Evolutionary conservation across 2,329 filamentous ascomycete genomes (phyloP), one percentile per base, ranked within the genome.

Genomic region (Ascochyta fabae): DNA sequence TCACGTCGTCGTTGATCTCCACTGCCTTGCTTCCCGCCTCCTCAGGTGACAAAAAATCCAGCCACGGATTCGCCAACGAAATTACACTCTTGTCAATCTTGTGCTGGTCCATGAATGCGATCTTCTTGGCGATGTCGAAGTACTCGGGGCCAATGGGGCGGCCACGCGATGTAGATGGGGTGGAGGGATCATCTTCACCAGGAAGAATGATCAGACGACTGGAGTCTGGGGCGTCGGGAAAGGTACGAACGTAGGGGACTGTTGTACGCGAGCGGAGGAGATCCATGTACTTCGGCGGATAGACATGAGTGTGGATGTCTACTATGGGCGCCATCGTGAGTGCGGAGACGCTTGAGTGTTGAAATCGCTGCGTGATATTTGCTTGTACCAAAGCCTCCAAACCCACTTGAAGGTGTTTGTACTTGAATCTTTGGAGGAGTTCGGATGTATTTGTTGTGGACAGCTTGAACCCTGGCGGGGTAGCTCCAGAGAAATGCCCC

Each of bases 41-140:
- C 4, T 79, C 73, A 0, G 85, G 72, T 0, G 80, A 75, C 0
- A 96, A 77, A 71, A 96, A 97, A 76, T 97, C 93, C 2, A 97
- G 83, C 93, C 93, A 97, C 0, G 93, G 93, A 70, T 97, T 97
- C 13, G 93, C 93, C 22, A 96, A 86, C 0, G 91, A 95, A 60
- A 97, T 86, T 46, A 96, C 90, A 1, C 90, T 95, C 61, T 89
- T 86, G 74, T 89, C 84, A 72, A 97, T 96, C 48, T 80, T 80
- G 77, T 97, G 93, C 15, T 82, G 84, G 73, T 92, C 83, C 93
- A 97, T 97, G 78, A 97, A 96, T 44, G 86, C 82, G 13, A 96
- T 82, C 71, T 96, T 97, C 65, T 91, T 83, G 15, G 81, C 78
- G 54, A 96, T 87, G 40, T 91, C 90, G 59, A 88, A 91, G 80